Evolutionary conservation across 75 land plant species (phyloP).

Genomic region (Pinus taeda): DNA sequence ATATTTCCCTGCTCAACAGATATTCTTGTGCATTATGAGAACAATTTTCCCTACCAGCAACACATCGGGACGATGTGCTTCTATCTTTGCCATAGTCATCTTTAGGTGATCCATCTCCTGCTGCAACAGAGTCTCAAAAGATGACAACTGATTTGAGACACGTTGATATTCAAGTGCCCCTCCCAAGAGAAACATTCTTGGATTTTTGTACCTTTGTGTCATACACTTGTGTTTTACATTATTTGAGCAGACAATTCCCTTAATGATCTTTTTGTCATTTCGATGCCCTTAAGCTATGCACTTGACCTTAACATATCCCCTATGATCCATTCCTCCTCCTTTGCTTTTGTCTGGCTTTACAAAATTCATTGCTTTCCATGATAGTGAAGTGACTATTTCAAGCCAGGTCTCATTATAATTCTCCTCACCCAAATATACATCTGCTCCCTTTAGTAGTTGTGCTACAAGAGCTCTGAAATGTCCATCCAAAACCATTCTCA

Average conservation of each 20-base stretch:
- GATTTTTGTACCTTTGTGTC: slow-evolving; percentile 64
- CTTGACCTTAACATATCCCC: slow-evolving; percentile 87
- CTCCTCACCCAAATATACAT: slow-evolving; percentile 60
- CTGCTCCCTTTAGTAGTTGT: slow-evolving; percentile 58
- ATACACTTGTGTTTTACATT: slow-evolving; percentile 89
- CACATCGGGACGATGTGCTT: slow-evolving; percentile 74
- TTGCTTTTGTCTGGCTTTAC: slow-evolving; percentile 66
- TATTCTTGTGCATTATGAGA: slow-evolving; percentile 72
- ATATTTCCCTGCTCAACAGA: slow-evolving; percentile 68
- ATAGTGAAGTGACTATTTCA: slow-evolving; percentile 70
- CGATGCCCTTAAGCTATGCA: slow-evolving; percentile 78
- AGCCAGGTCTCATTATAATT: slow-evolving; percentile 56
- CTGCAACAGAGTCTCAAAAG: slow-evolving; percentile 43
- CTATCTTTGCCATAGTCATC: slow-evolving; percentile 55
- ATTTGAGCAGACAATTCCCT: slow-evolving; percentile 91
- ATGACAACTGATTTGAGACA: slow-evolving; percentile 46
- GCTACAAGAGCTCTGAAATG: slow-evolving; percentile 68
- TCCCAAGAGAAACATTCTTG: slow-evolving; percentile 64
- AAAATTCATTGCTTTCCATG: slow-evolving; percentile 83
- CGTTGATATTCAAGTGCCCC: slow-evolving; percentile 46
- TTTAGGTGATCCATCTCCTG: slow-evolving; percentile 49
- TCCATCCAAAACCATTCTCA: slow-evolving; percentile 66
- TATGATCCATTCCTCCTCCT: slow-evolving; percentile 81
- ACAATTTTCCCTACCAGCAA: slow-evolving; percentile 86
- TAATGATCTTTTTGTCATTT: slow-evolving; percentile 78